Evolutionary conservation across 805 yeast genomes (phyloP).

Genomic region (Wickerhamomyces queroliae): DNA sequence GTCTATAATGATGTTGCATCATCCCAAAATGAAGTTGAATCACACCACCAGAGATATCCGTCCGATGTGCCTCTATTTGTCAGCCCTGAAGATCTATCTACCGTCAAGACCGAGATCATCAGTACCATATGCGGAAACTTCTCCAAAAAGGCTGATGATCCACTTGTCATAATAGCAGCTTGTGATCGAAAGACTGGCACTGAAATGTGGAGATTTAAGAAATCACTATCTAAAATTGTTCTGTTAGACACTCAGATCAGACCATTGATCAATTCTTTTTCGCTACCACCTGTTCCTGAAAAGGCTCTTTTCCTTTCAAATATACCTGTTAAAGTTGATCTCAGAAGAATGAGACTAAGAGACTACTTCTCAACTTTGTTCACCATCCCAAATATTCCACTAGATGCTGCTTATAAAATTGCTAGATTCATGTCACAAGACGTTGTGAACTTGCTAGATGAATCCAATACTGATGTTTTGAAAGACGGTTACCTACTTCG

Average conservation of each 20-base stretch:
- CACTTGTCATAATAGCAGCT: slow-evolving; percentile 55
- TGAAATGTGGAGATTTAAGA: slow-evolving; percentile 72
- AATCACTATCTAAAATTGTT: slow-evolving; percentile 53
- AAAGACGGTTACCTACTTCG: slow-evolving; percentile 65
- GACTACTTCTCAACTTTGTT: slow-evolving; percentile 55
- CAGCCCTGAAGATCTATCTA: slow-evolving; percentile 52
- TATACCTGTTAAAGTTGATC: slow-evolving; percentile 61
- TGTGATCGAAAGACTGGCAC: slow-evolving; percentile 54
- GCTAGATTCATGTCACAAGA: slow-evolving; percentile 66
- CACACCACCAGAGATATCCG: slow-evolving; percentile 7
- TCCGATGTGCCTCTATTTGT: slow-evolving; percentile 45
- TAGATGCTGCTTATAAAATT: slow-evolving; percentile 41
- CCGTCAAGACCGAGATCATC: slow-evolving; percentile 40
- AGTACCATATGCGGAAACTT: slow-evolving; percentile 41
- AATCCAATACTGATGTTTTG: slow-evolving; percentile 41
- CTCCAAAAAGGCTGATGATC: slow-evolving; percentile 46
- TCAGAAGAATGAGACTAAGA: slow-evolving; percentile 47
- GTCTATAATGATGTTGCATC: not conserved
- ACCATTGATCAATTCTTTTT: slow-evolving; percentile 37
- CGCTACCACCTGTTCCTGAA: slow-evolving; percentile 62
- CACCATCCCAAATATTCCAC: slow-evolving; percentile 52
- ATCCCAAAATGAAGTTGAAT: not conserved
- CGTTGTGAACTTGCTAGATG: slow-evolving; percentile 54
- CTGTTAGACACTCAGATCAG: slow-evolving; percentile 58
- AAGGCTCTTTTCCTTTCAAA: slow-evolving; percentile 48